Conservation (phyloP, 345 rosid genomes). For the Fremontodendron californicum region DNA sequence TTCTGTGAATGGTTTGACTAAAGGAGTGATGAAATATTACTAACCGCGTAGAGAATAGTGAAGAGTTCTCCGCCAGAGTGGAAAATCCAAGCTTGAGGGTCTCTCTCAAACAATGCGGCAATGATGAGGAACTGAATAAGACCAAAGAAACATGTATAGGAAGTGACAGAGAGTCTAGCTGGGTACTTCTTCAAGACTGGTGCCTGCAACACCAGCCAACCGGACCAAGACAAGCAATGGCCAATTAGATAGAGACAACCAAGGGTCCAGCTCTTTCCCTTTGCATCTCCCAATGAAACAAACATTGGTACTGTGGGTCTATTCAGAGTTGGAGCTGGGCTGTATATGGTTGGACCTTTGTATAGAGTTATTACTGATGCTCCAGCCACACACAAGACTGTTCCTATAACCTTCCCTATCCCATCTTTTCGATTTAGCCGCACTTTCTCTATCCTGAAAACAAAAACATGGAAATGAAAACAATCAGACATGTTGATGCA, state of each 20-base stretch:
- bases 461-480: not conserved
- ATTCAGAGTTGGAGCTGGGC: conserved; percentile 50
- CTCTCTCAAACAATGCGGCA: conserved; percentile 70
- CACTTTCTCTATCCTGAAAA: conserved; percentile 83
- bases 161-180: conserved; percentile 92
- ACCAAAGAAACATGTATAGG: conserved; percentile 95
- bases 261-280: conserved; percentile 80
- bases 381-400: conserved; percentile 77
- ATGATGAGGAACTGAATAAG: conserved; percentile 86
- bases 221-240: conserved; percentile 98
- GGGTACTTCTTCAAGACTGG: conserved; percentile 92
- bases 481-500: not conserved
- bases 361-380: conserved; percentile 91
- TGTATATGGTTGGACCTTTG: conserved; percentile 80
- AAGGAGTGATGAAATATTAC: conserved; percentile 18
- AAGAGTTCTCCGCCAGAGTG: conserved; percentile 83
- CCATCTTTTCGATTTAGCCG: conserved; percentile 81
- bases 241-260: conserved; percentile 90
- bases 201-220: conserved; percentile 92
- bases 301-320: conserved; percentile 29
- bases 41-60: conserved; percentile 88
- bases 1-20: not conserved
- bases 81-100: conserved; percentile 67
- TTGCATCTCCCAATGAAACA: conserved; percentile 59
- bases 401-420: conserved; percentile 71